Conservation (phyloP, 345 rosid species). For the Iberis pinnata region DNA sequence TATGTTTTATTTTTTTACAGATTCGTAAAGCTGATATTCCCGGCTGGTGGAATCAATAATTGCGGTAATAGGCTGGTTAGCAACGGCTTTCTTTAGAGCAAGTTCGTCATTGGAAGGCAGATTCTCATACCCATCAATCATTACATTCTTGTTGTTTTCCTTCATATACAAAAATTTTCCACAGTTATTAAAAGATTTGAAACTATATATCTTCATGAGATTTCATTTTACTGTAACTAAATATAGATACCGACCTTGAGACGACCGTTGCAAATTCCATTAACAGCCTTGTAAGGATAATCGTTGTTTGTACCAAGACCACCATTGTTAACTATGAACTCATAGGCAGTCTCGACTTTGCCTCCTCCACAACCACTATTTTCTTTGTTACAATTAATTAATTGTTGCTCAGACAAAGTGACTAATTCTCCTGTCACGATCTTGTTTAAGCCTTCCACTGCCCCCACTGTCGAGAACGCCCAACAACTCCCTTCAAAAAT, state of each 20-base stretch:
- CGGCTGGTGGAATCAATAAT: conserved; percentile 89
- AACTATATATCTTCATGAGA: too few relatives aligned
- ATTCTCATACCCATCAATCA: conserved; percentile 64
- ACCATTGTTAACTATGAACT: conserved; percentile 82
- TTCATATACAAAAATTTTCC: conserved; percentile 31
- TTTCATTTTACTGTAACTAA: too few relatives aligned
- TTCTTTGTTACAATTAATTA: conserved; percentile 84
- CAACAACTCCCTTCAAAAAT: conserved; percentile 99
- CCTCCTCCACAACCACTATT: conserved; percentile 92
- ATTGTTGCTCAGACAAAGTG: conserved; percentile 79
- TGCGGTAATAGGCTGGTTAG: conserved; percentile 68
- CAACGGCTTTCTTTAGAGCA: conserved; percentile 68
- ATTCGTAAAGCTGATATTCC: conserved; percentile 57
- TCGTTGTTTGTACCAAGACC: conserved; percentile 80
- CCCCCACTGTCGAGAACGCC: conserved; percentile 88
- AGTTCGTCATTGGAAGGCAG: conserved; percentile 58
- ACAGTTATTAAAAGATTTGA: too few relatives aligned
- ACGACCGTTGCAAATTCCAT: conserved; percentile 63
- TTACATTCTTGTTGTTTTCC: conserved; percentile 81
- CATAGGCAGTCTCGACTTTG: conserved; percentile 83
- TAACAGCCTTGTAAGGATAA: conserved; percentile 64
- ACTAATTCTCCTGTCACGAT: conserved; percentile 72
- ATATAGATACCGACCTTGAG: too few relatives aligned
- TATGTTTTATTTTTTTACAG: too few relatives aligned
- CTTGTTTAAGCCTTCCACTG: conserved; percentile 90